Evolutionary conservation across 441 rosid genomes (phyloP).

Genomic region (Gossypium trilobum): DNA sequence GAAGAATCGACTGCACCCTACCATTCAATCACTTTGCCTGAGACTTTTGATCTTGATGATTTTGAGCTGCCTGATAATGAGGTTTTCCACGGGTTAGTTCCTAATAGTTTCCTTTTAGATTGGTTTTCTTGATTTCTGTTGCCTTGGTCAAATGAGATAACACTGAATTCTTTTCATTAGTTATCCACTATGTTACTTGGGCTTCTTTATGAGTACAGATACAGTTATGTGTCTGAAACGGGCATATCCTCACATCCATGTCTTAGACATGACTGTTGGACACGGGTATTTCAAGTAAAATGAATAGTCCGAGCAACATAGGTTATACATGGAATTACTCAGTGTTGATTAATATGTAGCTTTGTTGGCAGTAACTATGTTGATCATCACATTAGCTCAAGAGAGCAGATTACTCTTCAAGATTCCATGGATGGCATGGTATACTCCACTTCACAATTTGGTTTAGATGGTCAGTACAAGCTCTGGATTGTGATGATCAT

Average conservation of each 20-base stretch:
- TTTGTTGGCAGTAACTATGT: conserved; percentile 66
- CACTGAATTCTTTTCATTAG: neutral
- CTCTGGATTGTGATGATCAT: conserved; percentile 13
- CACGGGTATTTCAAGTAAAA: neutral
- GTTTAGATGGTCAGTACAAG: conserved; percentile 77
- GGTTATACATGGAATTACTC: conserved; percentile 3
- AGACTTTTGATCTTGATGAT: conserved; percentile 99
- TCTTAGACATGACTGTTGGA: neutral
- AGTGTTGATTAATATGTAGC: conserved; percentile 17
- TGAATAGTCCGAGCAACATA: neutral
- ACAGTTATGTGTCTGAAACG: neutral
- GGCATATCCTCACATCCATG: neutral
- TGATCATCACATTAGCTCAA: conserved; percentile 89
- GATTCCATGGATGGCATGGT: conserved; percentile 94
- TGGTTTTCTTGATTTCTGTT: neutral
- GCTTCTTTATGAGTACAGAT: neutral
- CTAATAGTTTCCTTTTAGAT: neutral
- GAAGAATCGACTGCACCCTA: conserved; percentile 99
- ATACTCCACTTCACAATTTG: conserved; percentile 88
- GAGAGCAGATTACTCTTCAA: conserved; percentile 97
- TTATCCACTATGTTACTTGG: neutral
- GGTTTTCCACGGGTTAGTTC: conserved; percentile 82
- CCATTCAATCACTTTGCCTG: conserved; percentile 95
- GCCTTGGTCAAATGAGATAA: neutral
- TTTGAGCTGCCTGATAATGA: conserved; percentile 99